phyloP scores from a whole-genome alignment of 805 yeast genomes.

The Ogataea glucozyma region DNA sequence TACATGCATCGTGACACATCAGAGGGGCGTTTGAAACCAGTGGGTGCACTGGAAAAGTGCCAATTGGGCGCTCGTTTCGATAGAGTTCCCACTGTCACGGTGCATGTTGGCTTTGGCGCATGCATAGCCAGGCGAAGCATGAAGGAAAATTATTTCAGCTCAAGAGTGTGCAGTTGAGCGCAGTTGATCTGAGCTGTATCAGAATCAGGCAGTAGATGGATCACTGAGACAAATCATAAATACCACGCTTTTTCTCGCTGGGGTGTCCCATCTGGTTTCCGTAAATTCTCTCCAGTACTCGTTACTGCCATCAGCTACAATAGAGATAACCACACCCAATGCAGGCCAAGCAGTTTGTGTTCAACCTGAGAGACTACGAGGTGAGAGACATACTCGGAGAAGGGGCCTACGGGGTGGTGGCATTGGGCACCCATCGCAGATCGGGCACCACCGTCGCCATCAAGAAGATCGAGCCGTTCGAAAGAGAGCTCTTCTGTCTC shows the following conservation, averaged over 20 bases:
- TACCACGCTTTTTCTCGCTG: background rate
- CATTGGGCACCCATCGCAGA: constrained; percentile 64
- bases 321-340: constrained; percentile 11
- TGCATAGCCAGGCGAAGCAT: background rate
- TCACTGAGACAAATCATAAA: constrained; percentile 10
- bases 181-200: constrained; percentile 9
- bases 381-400: constrained; percentile 67
- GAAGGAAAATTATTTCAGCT: background rate
- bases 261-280: background rate
- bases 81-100: no score
- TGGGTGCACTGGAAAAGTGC: background rate
- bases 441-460: constrained; percentile 67
- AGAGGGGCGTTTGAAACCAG: background rate
- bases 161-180: background rate
- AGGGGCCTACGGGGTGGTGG: constrained; percentile 83
- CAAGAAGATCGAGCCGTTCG: constrained; percentile 73
- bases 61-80: background rate
- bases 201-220: constrained; percentile 1
- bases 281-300: background rate
- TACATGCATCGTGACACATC: background rate
- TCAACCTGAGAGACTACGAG: constrained; percentile 63
- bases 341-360: constrained; percentile 48
- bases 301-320: background rate
- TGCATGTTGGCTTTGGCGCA: background rate
- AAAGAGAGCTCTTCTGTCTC: constrained; percentile 62